These are phyloP conservation scores for Coniochaeta sp. DNA, from an alignment of 2,329 filamentous ascomycete genomes.

Conservation along the genomic window DNA sequence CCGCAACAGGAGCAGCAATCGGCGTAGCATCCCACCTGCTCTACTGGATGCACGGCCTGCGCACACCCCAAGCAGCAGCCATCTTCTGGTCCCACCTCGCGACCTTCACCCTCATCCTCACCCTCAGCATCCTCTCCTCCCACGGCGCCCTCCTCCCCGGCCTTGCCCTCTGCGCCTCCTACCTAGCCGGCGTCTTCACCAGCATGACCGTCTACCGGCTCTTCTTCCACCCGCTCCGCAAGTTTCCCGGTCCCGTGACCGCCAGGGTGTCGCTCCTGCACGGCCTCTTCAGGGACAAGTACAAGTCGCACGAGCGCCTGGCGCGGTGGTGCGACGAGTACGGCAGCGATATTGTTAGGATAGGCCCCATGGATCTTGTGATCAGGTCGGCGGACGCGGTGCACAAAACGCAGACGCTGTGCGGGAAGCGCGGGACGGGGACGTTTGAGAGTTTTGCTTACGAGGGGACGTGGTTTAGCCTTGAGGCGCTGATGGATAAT, in stretches of 20 bases:
- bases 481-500: background rate
- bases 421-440: background rate
- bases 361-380: background rate
- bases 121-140: background rate
- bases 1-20: background rate
- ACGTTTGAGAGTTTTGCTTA: background rate
- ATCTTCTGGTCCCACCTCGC: background rate
- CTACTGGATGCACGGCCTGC: background rate
- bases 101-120: background rate
- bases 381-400: background rate
- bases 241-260: background rate
- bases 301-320: constrained; percentile 5
- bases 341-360: constrained; percentile 5
- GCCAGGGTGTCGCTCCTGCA: constrained; percentile 4
- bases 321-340: constrained; percentile 8
- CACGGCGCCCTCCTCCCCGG: background rate
- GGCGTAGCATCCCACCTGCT: background rate
- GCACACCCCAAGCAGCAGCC: background rate
- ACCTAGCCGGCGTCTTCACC: background rate
- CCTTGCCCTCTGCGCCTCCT: background rate
- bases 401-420: background rate
- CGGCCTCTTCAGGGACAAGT: background rate
- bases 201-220: constrained; percentile 8
- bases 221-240: background rate
- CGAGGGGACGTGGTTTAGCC: background rate